phyloP scores from a whole-genome alignment of 2,329 filamentous ascomycete species.

The Colletotrichum tropicicola region DNA sequence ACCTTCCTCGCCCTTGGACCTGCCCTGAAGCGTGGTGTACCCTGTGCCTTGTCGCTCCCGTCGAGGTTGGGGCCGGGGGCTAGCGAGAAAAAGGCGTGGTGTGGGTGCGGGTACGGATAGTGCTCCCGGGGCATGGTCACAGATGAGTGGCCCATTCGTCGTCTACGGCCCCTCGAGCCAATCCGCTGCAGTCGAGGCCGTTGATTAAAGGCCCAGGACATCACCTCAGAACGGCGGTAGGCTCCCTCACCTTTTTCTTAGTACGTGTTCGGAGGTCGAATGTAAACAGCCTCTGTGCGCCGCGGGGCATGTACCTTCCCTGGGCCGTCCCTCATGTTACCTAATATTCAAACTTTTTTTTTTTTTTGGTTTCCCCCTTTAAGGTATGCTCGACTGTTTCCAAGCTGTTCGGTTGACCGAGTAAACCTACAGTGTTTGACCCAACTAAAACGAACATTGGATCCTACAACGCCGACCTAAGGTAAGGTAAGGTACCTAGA shows the following conservation, averaged over 20 bases:
- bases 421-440: too few relatives aligned
- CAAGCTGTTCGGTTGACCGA: too few relatives aligned
- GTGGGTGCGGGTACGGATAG: constrained; percentile 30
- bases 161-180: constrained; percentile 11
- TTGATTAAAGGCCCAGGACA: constrained; percentile 22
- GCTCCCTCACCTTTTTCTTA: not conserved
- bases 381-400: too few relatives aligned
- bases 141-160: constrained; percentile 25
- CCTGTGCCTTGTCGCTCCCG: constrained; percentile 43
- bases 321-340: too few relatives aligned
- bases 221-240: not conserved
- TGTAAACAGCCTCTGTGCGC: too few relatives aligned
- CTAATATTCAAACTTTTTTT: too few relatives aligned
- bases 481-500: not conserved
- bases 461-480: not conserved
- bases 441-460: too few relatives aligned
- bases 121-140: constrained; percentile 27
- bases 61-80: constrained; percentile 24
- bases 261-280: not conserved
- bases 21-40: constrained; percentile 16
- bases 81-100: constrained; percentile 39
- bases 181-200: not conserved
- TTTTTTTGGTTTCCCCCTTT: too few relatives aligned
- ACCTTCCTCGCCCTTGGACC: not conserved
- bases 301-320: too few relatives aligned